Base-by-base conservation (phyloP, 495 filamentous ascomycete species). In the Penicillium arizonense region DNA sequence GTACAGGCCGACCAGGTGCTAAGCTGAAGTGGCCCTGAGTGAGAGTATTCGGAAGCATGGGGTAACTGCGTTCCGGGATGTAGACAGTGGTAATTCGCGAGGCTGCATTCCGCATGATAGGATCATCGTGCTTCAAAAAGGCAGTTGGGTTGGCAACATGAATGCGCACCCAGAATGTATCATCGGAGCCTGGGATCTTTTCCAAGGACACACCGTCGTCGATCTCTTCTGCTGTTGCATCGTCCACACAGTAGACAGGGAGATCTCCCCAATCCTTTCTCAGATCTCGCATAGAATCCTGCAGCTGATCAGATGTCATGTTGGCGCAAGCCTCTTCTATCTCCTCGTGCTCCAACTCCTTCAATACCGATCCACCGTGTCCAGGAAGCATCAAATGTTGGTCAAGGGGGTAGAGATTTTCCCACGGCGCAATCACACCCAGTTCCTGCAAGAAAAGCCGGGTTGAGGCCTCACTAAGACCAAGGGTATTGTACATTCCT, bases 61-160 rank as follows among this genome's bases (percentile, higher is more conserved):
- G 76, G 53, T 86, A 85, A 16, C 80, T 75, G 16, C 82, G 77
- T 39, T 93, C 90, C 1, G 89, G 83, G 7, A 87, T 69, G 59
- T 97, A 98, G n/a, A 85, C 70, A 2, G 82, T 87, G 52, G 86
- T 73, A 2, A 79, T 70, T 26, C 86, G 75, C 28, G 81, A 69
- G 30, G 83, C 77, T 0, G 92, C 91, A 57, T 85, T 80, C 55
- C 82, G 70, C 16, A 85, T 83, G 13, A 89, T 64, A 10, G 70
- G 61, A 41, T 83, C 73, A 14, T 84, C 74, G 11, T 77, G 79
- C 2, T 63, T 39, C 47, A 97, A 77, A 57, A 87, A 88, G n/a
- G 94, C 89, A 4, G 91, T 87, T 2, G 93, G 95, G 62, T 97
- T 94, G n/a, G 95, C 94, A 33, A 96, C 77, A 63, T 98, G 94